Evolutionary conservation across 495 filamentous ascomycete species (phyloP).

Genomic region (Neurospora sublineolata): DNA sequence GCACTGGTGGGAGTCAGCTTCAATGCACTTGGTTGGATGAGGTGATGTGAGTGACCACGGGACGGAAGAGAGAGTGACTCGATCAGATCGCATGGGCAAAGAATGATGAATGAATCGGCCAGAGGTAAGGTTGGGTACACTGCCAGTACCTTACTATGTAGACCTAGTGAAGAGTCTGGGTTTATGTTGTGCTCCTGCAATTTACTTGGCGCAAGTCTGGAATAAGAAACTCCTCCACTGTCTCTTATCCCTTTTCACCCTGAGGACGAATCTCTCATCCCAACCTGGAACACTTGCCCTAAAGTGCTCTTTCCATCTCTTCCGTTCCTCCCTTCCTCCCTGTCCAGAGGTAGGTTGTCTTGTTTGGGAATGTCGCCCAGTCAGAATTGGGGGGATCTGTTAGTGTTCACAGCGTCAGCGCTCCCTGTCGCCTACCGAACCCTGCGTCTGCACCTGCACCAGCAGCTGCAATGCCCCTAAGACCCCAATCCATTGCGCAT

Average conservation of each 20-base stretch:
- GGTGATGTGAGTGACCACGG: not conserved
- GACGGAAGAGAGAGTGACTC: not conserved
- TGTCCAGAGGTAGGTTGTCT: not conserved
- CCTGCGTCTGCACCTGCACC: not conserved
- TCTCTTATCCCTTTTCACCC: not conserved
- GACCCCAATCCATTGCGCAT: not conserved
- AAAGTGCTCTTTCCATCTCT: not conserved
- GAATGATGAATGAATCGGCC: not conserved
- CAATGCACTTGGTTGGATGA: not conserved
- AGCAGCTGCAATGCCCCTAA: constrained; percentile 1
- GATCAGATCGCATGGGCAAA: not conserved
- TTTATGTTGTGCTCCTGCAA: not conserved
- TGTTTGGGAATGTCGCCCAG: constrained; percentile 15
- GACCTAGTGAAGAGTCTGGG: not conserved
- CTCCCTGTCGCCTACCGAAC: not conserved
- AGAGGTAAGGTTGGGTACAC: not conserved
- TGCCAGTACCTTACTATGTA: not conserved
- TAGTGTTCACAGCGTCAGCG: not conserved
- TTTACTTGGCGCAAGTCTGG: not conserved
- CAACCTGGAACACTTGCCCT: not conserved
- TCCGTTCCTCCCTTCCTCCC: not conserved
- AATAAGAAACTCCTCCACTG: not conserved
- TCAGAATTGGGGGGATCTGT: constrained; percentile 8
- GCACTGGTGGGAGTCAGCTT: not conserved
- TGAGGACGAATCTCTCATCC: not conserved